Evolutionary conservation across 805 yeast species (phyloP).

Genomic region (Pichia ethanolica): DNA sequence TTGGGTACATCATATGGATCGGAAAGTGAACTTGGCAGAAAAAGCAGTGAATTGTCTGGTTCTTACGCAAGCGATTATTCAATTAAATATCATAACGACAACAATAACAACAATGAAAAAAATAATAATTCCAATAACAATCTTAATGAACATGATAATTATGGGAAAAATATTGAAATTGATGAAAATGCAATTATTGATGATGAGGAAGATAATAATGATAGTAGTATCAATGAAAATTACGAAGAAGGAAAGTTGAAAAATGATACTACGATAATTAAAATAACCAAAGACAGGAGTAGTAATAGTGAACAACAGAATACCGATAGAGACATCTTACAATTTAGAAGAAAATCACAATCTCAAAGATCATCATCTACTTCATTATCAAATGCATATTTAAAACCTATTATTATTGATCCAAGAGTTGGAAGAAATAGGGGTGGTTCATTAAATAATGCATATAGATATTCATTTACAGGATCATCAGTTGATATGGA

Average conservation of each 20-base stretch:
- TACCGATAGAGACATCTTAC: not conserved
- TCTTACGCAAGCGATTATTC: conserved; percentile 1
- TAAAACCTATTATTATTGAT: conserved; percentile 16
- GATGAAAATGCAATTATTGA: conserved; percentile 21
- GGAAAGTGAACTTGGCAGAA: conserved; percentile 5
- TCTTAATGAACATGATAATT: too few species aligned
- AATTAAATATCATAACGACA: not conserved
- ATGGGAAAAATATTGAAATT: not conserved
- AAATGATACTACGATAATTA: not conserved
- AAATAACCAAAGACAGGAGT: not conserved
- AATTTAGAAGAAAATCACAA: not conserved
- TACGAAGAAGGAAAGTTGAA: not conserved
- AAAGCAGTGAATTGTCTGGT: not conserved
- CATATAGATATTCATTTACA: conserved; percentile 25
- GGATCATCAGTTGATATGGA: conserved; percentile 30
- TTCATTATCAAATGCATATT: not conserved
- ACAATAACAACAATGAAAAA: not conserved
- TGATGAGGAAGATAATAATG: conserved; percentile 16
- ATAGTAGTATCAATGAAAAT: not conserved
- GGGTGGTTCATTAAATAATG: not conserved
- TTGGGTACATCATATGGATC: conserved; percentile 20
- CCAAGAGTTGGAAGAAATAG: not conserved
- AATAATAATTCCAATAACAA: too few species aligned
- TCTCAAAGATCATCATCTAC: not conserved
- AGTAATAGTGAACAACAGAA: not conserved